Evolutionary conservation across 768 basidiomycete species (phyloP).

Genomic region (Cystofilobasidium capitatum): DNA sequence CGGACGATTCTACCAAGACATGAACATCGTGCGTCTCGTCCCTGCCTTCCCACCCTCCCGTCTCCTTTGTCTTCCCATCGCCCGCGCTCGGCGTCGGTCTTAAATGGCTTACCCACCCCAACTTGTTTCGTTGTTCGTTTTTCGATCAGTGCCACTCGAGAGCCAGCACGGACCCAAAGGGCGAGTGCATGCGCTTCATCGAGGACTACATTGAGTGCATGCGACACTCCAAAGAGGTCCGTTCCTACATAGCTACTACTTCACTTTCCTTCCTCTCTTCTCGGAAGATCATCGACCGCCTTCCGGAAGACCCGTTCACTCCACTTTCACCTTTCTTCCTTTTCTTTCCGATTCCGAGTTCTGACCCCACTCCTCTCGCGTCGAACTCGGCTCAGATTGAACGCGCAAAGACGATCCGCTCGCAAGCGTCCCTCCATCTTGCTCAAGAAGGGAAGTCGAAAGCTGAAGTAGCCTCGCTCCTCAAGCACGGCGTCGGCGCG

Average conservation of each 20-base stretch:
- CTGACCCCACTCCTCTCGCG: too few relatives aligned
- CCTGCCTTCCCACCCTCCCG: background rate
- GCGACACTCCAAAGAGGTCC: background rate
- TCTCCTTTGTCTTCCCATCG: too few relatives aligned
- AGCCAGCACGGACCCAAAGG: background rate
- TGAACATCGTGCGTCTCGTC: background rate
- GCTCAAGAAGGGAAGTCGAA: background rate
- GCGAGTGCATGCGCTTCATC: background rate
- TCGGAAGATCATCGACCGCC: too few relatives aligned
- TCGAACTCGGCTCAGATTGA: background rate
- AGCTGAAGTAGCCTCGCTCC: background rate
- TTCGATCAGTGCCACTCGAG: background rate
- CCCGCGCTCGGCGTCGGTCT: background rate
- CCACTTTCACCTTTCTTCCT: too few relatives aligned
- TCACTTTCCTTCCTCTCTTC: background rate
- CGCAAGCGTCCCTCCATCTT: background rate
- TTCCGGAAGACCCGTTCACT: too few relatives aligned
- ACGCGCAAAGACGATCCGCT: background rate
- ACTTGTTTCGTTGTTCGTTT: background rate
- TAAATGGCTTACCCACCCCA: background rate
- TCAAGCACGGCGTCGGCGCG: conserved; percentile 1
- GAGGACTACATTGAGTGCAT: background rate
- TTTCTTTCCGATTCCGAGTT: too few relatives aligned
- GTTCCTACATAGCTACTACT: background rate
- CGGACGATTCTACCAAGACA: background rate